Percentiles rank a stretch among this genome's conserved stretches.
Evolutionary conservation across 2,329 filamentous ascomycete genomes (phyloP).

Genomic region (Cladosporium phlei): DNA sequence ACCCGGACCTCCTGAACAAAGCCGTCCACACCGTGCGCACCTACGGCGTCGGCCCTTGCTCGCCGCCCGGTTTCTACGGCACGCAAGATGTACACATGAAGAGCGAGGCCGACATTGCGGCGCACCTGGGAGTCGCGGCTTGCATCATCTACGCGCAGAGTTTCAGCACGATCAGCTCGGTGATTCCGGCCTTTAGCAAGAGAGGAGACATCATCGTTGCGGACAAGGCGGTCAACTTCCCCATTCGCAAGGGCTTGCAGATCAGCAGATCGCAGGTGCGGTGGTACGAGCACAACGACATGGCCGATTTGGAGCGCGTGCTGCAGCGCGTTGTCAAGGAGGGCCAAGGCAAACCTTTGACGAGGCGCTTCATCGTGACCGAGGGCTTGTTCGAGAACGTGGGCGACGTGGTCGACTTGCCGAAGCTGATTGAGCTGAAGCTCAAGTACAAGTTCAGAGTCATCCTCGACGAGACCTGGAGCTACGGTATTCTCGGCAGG

Average conservation of each 20-base stretch:
- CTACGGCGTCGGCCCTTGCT: slow-evolving; percentile 94
- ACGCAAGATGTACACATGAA: slow-evolving; percentile 98
- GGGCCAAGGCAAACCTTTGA: slow-evolving; percentile 81
- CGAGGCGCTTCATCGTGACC: slow-evolving; percentile 89
- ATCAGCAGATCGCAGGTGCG: slow-evolving; percentile 84
- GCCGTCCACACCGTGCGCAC: slow-evolving; percentile 89
- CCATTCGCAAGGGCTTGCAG: slow-evolving; percentile 90
- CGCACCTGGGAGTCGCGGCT: slow-evolving; percentile 78
- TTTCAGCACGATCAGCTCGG: slow-evolving; percentile 93
- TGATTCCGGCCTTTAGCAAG: slow-evolving; percentile 96
- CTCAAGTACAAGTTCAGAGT: slow-evolving; percentile 96
- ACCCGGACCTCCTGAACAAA: slow-evolving; percentile 89
- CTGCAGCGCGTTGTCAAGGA: slow-evolving; percentile 82
- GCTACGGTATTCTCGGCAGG: slow-evolving; percentile 87
- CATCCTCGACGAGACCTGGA: slow-evolving; percentile 96
- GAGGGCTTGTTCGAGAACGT: slow-evolving; percentile 90
- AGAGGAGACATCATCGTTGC: slow-evolving; percentile 95
- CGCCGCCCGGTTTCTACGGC: slow-evolving; percentile 95
- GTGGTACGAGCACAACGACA: slow-evolving; percentile 95
- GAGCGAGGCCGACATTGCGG: slow-evolving; percentile 87
- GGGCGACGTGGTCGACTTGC: slow-evolving; percentile 79
- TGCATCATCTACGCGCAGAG: slow-evolving; percentile 95
- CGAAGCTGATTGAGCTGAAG: slow-evolving; percentile 88
- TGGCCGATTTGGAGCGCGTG: slow-evolving; percentile 84
- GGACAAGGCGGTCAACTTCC: slow-evolving; percentile 87